Evolutionary conservation across 2,329 filamentous ascomycete genomes (phyloP), one percentile per base, ranked within the genome.

Genomic region (Cladosporium austrohemisphaericum): DNA sequence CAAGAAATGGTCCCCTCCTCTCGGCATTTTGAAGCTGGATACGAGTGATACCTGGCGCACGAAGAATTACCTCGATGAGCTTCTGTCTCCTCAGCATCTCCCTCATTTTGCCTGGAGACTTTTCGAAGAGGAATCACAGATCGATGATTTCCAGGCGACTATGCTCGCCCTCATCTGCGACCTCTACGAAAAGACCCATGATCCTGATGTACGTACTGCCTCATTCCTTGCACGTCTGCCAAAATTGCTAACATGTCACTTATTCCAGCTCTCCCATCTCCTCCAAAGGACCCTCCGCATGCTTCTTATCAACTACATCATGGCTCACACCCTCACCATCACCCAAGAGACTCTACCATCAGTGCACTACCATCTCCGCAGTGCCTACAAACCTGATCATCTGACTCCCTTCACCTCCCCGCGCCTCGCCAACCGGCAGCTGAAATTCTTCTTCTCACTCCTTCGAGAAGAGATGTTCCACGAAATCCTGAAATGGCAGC

Each of bases 371-470:
- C 62, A 65, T 19, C 64, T 76, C 53, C 66, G 64, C 23, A 67
- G 67, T 16, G 66, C 65, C 40, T 54, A 55, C n/a, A 60, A 60
- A 18, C 62, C 58, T 6, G 53, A 41, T 29, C 53, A 52, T 3
- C 11, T 37, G 10, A 37, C 29, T 4, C 49, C 53, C 2, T 56
- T 57, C 47, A 61, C 59, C 18, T 66, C 64, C 1, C 72, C 73
- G 2, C 68, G 71, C 46, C 70, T 76, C 56, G 73, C 73, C 10
- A 74, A 72, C 47, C 67, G 71, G 11, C 74, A 76, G 52, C 65
- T 76, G 13, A 76, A 76, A 53, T 74, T 73, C 64, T 73, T 75
- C 63, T 76, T 75, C 62, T 61, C 62, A 11, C 57, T 67, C 18
- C 61, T 76, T 13, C 73, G 74, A 46, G 64, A 65, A 23, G 57